Evolutionary conservation across 2,329 filamentous ascomycete genomes (phyloP).

Genomic region (Knoxdaviesia proteae): DNA sequence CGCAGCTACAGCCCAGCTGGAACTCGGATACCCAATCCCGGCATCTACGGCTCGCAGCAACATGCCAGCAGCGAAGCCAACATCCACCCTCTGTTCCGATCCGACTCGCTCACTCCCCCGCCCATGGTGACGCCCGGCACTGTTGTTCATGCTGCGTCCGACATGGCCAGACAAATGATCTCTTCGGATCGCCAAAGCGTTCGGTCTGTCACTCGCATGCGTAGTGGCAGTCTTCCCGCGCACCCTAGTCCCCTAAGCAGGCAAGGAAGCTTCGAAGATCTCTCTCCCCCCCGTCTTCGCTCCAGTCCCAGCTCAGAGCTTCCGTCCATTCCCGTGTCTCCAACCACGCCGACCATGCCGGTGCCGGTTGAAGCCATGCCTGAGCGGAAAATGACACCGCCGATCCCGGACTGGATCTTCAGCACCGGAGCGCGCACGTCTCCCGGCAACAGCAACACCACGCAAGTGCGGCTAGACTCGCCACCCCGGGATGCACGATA

Average conservation of each 20-base stretch:
- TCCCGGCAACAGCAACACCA: slow-evolving; percentile 15
- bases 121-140: slow-evolving; percentile 48
- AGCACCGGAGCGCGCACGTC: slow-evolving; percentile 28
- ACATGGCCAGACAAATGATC: slow-evolving; percentile 30
- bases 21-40: neutral
- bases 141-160: slow-evolving; percentile 47
- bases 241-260: slow-evolving; percentile 25
- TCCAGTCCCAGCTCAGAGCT: too few species aligned
- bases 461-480: slow-evolving; percentile 5
- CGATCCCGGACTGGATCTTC: slow-evolving; percentile 40
- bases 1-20: slow-evolving; percentile 29
- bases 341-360: slow-evolving; percentile 3
- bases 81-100: slow-evolving; percentile 61
- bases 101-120: slow-evolving; percentile 47
- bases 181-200: slow-evolving; percentile 25
- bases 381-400: slow-evolving; percentile 32
- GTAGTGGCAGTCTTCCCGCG: slow-evolving; percentile 31
- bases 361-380: slow-evolving; percentile 1
- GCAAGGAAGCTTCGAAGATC: slow-evolving; percentile 28
- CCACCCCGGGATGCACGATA: too few species aligned
- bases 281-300: slow-evolving; percentile 6
- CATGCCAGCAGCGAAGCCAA: slow-evolving; percentile 29
- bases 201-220: slow-evolving; percentile 28
- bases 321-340: too few species aligned
- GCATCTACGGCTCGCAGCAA: too few species aligned